Percentiles rank a stretch among this genome's conserved stretches.
Conservation (phyloP, 257 asterid genomes). For the Primulina eburnea region DNA sequence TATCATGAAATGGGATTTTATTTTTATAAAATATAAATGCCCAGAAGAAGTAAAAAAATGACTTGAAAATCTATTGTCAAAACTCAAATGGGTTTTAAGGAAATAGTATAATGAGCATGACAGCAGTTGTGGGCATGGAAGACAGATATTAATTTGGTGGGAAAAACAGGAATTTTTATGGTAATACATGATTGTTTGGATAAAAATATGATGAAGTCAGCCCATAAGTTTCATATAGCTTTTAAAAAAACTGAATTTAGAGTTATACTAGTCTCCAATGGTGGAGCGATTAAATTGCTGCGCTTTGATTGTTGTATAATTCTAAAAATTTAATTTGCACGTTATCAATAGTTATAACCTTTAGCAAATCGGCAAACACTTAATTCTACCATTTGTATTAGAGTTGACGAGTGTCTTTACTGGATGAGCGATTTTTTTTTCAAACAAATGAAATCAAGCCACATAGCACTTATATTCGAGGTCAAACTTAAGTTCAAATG, state of each 20-base stretch:
- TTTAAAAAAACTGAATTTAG: neutral
- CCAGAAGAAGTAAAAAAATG: conserved; percentile 28
- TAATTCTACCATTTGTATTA: no score
- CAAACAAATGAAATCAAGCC: no score
- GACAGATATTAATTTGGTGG: conserved; percentile 71
- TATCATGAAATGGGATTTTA: neutral
- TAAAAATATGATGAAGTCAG: conserved; percentile 17
- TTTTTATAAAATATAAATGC: conserved; percentile 7
- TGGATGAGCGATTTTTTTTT: no score
- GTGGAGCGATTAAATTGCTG: no score
- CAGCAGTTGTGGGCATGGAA: conserved; percentile 54
- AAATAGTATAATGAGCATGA: conserved; percentile 41
- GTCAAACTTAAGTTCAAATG: no score
- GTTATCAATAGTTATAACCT: no score
- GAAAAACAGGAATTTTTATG: conserved; percentile 3
- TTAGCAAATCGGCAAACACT: no score
- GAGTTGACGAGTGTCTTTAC: no score
- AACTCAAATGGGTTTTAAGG: conserved; percentile 26
- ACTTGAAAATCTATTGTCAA: conserved; percentile 41
- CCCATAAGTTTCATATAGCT: conserved; percentile 23
- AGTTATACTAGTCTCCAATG: no score
- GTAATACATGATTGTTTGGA: neutral
- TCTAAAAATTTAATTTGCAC: no score
- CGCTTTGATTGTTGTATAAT: no score
- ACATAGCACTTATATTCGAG: no score